These are phyloP conservation scores for Oryza meyeriana DNA, from an alignment of 176 grass and related monocot genomes.

Conservation along the genomic window DNA sequence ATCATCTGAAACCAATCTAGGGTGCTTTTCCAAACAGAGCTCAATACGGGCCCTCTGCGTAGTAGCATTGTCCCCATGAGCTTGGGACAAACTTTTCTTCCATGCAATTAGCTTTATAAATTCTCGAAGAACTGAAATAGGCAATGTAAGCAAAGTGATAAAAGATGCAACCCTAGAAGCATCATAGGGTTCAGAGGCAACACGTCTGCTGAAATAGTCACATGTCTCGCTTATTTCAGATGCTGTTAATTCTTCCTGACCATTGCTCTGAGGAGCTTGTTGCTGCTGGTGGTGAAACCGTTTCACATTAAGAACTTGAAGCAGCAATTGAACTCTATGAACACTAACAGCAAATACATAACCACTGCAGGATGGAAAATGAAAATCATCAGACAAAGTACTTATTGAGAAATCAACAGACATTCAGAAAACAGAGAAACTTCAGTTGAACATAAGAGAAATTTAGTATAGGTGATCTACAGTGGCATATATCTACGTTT, in stretches of 20 bases:
- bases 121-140: conserved; percentile 71
- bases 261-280: conserved; percentile 50
- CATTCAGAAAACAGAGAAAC: background rate
- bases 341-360: conserved; percentile 97
- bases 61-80: conserved; percentile 51
- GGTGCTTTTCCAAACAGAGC: conserved; percentile 83
- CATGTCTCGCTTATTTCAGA: conserved; percentile 82
- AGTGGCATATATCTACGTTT: background rate
- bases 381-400: conserved; percentile 23
- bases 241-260: conserved; percentile 73
- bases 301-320: conserved; percentile 94
- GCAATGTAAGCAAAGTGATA: conserved; percentile 88
- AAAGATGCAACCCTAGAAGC: conserved; percentile 92
- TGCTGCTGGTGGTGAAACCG: conserved; percentile 92
- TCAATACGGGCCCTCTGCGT: conserved; percentile 58
- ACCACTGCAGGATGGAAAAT: conserved; percentile 53
- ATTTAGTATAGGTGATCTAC: background rate
- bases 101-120: conserved; percentile 87
- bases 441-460: background rate
- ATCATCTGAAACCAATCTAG: conserved; percentile 42
- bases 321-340: conserved; percentile 75
- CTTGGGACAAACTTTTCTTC: conserved; percentile 70
- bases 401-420: conserved; percentile 14
- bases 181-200: conserved; percentile 88
- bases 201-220: conserved; percentile 81